Evolutionary conservation across 2,329 filamentous ascomycete genomes (phyloP).

Genomic region (Sphaerulina musiva): DNA sequence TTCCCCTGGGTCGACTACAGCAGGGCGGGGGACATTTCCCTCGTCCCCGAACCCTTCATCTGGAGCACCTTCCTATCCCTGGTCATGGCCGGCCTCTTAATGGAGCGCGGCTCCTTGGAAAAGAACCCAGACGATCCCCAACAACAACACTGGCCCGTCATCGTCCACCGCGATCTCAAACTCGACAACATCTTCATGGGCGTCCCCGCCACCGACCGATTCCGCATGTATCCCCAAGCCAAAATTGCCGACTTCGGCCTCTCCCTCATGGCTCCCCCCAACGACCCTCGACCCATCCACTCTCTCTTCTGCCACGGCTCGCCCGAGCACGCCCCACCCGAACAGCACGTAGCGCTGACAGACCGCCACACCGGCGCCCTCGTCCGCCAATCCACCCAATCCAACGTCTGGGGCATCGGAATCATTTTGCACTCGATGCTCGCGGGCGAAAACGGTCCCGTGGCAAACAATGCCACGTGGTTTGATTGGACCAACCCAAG

Average conservation of each 20-base stretch:
- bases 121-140: not conserved
- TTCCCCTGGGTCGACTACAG: not conserved
- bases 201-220: not conserved
- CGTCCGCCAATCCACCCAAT: not conserved
- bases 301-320: not conserved
- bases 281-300: not conserved
- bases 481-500: not conserved
- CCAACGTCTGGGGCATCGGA: not conserved
- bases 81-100: conserved; percentile 1
- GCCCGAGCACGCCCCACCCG: not conserved
- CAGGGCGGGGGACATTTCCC: not conserved
- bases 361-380: not conserved
- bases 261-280: not conserved
- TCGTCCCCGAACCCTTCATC: conserved; percentile 5
- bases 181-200: conserved; percentile 98
- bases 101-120: not conserved
- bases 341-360: not conserved
- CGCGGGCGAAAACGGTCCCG: not conserved
- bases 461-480: not conserved
- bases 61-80: conserved; percentile 3
- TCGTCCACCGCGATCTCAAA: conserved; percentile 93
- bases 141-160: conserved; percentile 51
- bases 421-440: not conserved
- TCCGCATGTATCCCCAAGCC: not conserved
- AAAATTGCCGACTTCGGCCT: not conserved